Conservation (phyloP, 83 land plant species). For the Isoetes engelmannii region DNA sequence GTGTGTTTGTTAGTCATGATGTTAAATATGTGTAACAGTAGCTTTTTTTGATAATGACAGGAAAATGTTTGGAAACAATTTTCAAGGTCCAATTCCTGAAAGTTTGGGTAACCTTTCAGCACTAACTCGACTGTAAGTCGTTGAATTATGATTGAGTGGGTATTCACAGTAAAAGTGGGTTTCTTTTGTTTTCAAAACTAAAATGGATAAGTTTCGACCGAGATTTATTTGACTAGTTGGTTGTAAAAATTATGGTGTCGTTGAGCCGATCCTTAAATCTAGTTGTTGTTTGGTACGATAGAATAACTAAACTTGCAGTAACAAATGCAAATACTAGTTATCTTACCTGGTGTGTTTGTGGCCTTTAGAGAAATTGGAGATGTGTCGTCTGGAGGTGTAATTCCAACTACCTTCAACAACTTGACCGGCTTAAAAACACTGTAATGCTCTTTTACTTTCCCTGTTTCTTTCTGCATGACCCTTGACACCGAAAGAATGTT, state of each 20-base stretch:
- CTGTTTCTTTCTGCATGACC: neutral
- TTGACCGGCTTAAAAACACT: neutral
- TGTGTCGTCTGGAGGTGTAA: slow-evolving; percentile 5
- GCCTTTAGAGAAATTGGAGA: slow-evolving; percentile 6
- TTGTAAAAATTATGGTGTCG: too few species aligned
- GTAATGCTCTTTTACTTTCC: neutral
- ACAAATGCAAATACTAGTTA: too few species aligned
- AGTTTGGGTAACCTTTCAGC: neutral
- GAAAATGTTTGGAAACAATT: slow-evolving; percentile 1
- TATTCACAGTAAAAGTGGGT: neutral
- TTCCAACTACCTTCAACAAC: neutral
- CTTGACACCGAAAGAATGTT: neutral
- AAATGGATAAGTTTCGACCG: too few species aligned
- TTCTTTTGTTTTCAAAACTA: too few species aligned
- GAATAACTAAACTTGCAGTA: too few species aligned
- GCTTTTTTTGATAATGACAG: neutral
- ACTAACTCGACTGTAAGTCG: neutral
- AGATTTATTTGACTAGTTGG: too few species aligned
- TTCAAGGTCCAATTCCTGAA: slow-evolving; percentile 3
- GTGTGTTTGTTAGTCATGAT: neutral
- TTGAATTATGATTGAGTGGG: neutral
- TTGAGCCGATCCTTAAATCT: too few species aligned
- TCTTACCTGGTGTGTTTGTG: neutral
- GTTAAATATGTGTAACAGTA: neutral
- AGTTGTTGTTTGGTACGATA: too few species aligned